Evolutionary conservation across 805 yeast genomes (phyloP), one percentile per base, ranked within the genome.

Genomic region (Hanseniaspora vineae): DNA sequence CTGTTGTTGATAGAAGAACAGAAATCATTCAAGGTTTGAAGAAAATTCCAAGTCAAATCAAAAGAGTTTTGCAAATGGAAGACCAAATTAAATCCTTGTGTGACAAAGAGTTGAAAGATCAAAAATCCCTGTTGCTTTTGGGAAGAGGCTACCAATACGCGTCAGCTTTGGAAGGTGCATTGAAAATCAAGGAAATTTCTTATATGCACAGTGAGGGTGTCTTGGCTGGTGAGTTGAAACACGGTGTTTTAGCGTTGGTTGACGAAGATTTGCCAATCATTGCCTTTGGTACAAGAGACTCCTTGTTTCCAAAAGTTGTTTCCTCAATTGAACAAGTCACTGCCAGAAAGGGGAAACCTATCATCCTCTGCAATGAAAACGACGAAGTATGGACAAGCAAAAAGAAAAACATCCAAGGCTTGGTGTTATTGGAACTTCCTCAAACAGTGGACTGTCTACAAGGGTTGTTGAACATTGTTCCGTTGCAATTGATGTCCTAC

Each of bases 121-220:
- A 87, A 68, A 84, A 85, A 68, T 87, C 96, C 1, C 74, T 92
- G 62, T 73, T 92, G 60, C 75, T 92, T 58, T 76, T 92, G 54
- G 99, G 99, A 51, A 84, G 99, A 70, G 99, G 99, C 47, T 89
- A 85, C 70, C 98, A 92, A 70, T 82, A 76, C 66, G 98, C 99
- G 13, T 81, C 96, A 53, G 97, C 98, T 20, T 75, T 92, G 59
- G 99, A 92, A 70, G 98, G 98, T 64, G 98, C 99, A 12, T 77
- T 92, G 61, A 92, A 92, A 71, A 90, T 92, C 65, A 92, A 92
- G 71, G 99, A 92, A 68, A 92, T 92, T 53, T 90, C 97, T 2
- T 92, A 92, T 67, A 92, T 92, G 87, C 99, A 92, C 66, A 87
- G 97, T 18, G 99, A 92, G 71, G 99, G 98, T 72, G 96, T 92